A percentile compares a stretch with the other conserved stretches of the same genome.
phyloP scores from a whole-genome alignment of 1,284 basidiomycete genomes.

The Moesziomyces sp. region DNA sequence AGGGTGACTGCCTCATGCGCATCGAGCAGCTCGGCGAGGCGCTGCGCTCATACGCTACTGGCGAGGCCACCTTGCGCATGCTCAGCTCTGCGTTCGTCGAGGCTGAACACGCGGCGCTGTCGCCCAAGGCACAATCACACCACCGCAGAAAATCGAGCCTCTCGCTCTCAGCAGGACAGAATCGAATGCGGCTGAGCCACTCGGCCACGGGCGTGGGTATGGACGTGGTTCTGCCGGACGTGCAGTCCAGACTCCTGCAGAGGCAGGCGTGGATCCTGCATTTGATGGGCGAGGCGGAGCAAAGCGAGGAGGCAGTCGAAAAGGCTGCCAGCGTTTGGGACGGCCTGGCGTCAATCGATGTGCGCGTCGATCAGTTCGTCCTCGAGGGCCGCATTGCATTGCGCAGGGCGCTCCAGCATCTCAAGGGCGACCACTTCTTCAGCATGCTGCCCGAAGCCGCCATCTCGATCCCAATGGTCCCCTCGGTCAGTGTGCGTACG shows the following conservation, averaged over 20 bases:
- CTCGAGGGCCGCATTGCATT: conserved; percentile 47
- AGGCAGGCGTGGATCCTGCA: conserved; percentile 56
- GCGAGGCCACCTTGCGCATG: conserved; percentile 41
- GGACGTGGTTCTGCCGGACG: conserved; percentile 43
- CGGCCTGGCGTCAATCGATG: conserved; percentile 16
- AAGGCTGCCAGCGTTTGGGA: conserved; percentile 39
- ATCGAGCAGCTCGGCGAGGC: conserved; percentile 46
- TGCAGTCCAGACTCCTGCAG: conserved; percentile 48
- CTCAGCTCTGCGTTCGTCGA: conserved; percentile 38
- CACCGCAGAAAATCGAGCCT: conserved; percentile 26
- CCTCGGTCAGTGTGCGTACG: conserved; percentile 34
- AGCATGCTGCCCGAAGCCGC: conserved; percentile 61
- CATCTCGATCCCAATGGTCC: conserved; percentile 56
- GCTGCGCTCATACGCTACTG: conserved; percentile 31
- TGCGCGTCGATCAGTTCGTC: conserved; percentile 38
- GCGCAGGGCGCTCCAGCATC: conserved; percentile 37
- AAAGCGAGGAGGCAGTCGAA: conserved; percentile 38
- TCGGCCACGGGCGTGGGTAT: not conserved
- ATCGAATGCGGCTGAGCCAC: conserved; percentile 18
- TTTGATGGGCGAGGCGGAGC: conserved; percentile 27
- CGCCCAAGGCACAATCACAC: conserved; percentile 14
- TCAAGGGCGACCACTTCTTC: conserved; percentile 54
- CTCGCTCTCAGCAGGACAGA: conserved; percentile 12
- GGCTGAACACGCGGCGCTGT: conserved; percentile 30
- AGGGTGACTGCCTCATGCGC: conserved; percentile 50